phyloP scores from a whole-genome alignment of 768 basidiomycete species.

The Mycena capillaripes region DNA sequence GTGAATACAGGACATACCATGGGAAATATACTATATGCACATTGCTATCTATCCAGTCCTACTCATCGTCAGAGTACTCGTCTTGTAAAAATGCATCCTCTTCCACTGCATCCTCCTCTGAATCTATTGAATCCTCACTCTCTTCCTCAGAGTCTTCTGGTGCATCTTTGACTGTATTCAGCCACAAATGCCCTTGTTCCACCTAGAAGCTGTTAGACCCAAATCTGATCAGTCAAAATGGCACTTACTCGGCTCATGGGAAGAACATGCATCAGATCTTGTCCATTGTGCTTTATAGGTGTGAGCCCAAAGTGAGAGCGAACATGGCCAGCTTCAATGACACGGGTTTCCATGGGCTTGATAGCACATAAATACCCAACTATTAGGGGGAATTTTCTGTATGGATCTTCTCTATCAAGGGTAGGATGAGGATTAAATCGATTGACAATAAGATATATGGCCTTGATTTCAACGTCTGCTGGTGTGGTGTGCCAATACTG shows the following conservation, averaged over 20 bases:
- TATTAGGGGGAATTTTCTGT: no score
- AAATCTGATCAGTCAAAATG: not conserved
- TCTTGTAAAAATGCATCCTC: not conserved
- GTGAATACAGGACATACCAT: no score
- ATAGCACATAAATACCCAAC: no score
- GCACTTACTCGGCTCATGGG: no score
- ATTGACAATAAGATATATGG: not conserved
- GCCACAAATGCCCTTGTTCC: not conserved
- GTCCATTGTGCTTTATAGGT: no score
- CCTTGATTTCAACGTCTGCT: not conserved
- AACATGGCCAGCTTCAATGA: no score
- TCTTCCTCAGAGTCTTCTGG: not conserved
- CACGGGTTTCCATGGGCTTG: no score
- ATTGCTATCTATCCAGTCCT: not conserved
- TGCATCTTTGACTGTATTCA: not conserved
- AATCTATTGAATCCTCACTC: not conserved
- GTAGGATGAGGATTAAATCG: not conserved
- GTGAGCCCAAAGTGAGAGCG: no score
- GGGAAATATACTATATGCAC: no score
- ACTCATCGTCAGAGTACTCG: not conserved
- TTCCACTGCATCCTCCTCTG: not conserved
- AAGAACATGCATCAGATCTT: no score
- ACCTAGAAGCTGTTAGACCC: not conserved
- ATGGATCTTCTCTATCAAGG: no score
- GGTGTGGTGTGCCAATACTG: constrained; percentile 3